Percentiles rank a stretch among this genome's conserved stretches.
phyloP scores from a whole-genome alignment of 164 flowering plant species.

The Warburgia ugandensis region DNA sequence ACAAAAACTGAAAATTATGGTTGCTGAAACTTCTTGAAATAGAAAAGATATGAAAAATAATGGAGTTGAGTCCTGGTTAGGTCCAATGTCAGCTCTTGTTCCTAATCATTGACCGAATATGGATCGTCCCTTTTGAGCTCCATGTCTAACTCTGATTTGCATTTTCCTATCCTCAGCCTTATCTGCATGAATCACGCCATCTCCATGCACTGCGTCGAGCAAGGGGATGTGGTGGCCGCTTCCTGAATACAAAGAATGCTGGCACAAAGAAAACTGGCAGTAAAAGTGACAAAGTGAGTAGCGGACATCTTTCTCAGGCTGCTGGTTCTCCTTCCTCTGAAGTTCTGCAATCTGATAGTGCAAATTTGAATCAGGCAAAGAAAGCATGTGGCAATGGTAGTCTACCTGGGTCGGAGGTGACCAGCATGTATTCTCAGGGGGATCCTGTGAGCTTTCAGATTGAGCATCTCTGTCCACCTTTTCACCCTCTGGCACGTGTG shows the following conservation, averaged over 20 bases:
- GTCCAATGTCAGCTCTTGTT: too few species aligned
- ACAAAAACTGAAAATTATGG: not conserved
- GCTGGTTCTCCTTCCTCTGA: conserved; percentile 55
- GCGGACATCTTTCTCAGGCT: conserved; percentile 14
- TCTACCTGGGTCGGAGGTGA: conserved; percentile 50
- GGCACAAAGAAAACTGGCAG: conserved; percentile 18
- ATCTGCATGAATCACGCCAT: conserved; percentile 83
- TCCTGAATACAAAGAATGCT: conserved; percentile 51
- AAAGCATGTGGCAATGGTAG: conserved; percentile 28
- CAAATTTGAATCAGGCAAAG: conserved; percentile 38
- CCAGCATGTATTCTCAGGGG: conserved; percentile 46
- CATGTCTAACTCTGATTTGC: not conserved
- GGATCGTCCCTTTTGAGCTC: not conserved
- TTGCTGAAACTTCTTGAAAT: not conserved
- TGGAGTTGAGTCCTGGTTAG: not conserved
- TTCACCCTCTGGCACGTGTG: conserved; percentile 28
- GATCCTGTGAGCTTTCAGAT: conserved; percentile 28
- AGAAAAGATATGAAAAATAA: not conserved
- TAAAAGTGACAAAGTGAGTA: conserved; percentile 14
- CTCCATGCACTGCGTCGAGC: conserved; percentile 89
- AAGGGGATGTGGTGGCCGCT: conserved; percentile 86
- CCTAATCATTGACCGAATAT: too few species aligned
- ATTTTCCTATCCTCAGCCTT: conserved; percentile 41
- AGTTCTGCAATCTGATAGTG: conserved; percentile 45
- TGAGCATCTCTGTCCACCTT: conserved; percentile 29